Base-by-base conservation (phyloP, 257 asterid species). In the Solanum commersonii region DNA sequence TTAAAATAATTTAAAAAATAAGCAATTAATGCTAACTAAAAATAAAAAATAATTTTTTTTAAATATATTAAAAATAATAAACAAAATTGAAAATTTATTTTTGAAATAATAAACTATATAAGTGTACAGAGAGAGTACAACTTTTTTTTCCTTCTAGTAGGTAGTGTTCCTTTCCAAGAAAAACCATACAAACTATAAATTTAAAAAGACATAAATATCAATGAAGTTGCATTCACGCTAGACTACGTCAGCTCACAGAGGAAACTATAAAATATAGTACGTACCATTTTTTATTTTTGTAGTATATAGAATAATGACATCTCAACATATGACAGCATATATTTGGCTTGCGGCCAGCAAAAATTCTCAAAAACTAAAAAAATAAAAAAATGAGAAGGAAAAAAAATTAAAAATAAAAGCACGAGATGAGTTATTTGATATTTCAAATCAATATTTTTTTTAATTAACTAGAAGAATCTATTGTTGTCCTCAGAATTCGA, bases 171-270 rank as follows among this genome's bases (percentile, higher is more conserved):
- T 49, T 70, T 78, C 14, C 31, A 86, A 85, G 87, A 88, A 83
- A 46, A 78, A 34, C 78, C 16, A 81, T 60, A 49, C 20, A 49
- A 49, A 49, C 59, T 40, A 40, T 40, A 40, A 23, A 23, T 23
- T 73, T 16, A 11, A 85, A 85, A 88, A 56, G 85, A 84, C 89
- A 46, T 85, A 87, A 88, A 78, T 71, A 67, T 42, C 84, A 78
- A 78, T 56, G 40, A 87, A 86, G 87, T 63, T 88, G 90, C 87
- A 88, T 56, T 86, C 71, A 81, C 88, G 73, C 42, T 72, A 90
- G 65, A 59, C 88, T 90, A 60, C 77, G 90, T 87, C 91, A 49
- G 89, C 73, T 88, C 73, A 83, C 63, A 40, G 70, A 87, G 82
- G 35, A 82, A 46, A 42, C 2, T 60, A 27, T 37, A 71, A 84